A percentile compares a stretch with the other conserved stretches of the same genome.
Evolutionary conservation across 2,329 filamentous ascomycete species (phyloP).

Genomic region (Stagonosporopsis vannaccii): DNA sequence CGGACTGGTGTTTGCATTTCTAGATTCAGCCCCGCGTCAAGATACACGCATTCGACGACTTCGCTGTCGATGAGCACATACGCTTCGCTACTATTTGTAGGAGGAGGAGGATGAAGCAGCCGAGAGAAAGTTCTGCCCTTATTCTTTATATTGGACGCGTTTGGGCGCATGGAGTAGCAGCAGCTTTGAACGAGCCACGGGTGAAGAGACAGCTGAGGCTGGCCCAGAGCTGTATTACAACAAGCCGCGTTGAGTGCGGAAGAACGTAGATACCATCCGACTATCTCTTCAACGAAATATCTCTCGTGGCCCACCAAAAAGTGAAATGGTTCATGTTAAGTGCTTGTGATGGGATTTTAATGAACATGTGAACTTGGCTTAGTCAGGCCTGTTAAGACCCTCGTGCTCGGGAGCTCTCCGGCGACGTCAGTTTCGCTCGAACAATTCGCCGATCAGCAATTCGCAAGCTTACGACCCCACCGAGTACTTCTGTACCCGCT

Average conservation of each 20-base stretch:
- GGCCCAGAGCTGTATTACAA: conserved; percentile 10
- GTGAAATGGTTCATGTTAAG: background rate
- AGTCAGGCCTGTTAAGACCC: conserved; percentile 12
- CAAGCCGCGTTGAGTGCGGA: background rate
- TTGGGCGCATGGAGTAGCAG: conserved; percentile 5
- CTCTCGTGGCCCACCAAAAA: background rate
- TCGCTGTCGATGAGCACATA: conserved; percentile 12
- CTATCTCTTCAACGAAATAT: background rate
- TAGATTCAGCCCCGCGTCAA: conserved; percentile 16
- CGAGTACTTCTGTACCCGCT: conserved; percentile 8
- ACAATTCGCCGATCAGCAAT: conserved; percentile 17
- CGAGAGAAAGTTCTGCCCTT: background rate
- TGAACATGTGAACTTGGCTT: conserved; percentile 3
- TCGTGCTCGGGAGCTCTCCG: conserved; percentile 7
- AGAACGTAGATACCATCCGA: conserved; percentile 2
- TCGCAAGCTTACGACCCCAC: conserved; percentile 20
- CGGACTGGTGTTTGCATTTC: conserved; percentile 9
- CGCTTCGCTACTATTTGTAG: conserved; percentile 3
- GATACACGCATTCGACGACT: conserved; percentile 12
- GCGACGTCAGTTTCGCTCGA: conserved; percentile 8
- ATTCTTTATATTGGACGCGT: conserved; percentile 4
- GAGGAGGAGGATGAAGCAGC: background rate
- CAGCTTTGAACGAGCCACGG: conserved; percentile 1
- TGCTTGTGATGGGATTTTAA: background rate
- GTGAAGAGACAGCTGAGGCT: conserved; percentile 11